These are phyloP conservation scores for Monilinia fructicola DNA, from an alignment of 2,329 filamentous ascomycete genomes.

Conservation along the genomic window DNA sequence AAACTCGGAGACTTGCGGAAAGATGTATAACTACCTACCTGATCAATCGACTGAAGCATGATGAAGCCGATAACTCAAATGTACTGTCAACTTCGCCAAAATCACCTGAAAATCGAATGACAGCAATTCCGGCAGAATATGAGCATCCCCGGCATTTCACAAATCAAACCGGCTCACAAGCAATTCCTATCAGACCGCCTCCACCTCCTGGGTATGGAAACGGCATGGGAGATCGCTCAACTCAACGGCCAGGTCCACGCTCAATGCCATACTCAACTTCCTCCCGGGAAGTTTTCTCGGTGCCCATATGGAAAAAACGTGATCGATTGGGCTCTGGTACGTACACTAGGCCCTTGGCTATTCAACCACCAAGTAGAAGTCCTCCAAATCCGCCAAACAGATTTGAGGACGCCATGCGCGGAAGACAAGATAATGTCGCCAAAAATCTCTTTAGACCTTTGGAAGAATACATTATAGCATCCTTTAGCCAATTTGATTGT, in stretches of 20 bases:
- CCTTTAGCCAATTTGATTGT: slow-evolving; percentile 67
- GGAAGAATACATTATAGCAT: slow-evolving; percentile 72
- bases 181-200: slow-evolving; percentile 17
- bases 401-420: slow-evolving; percentile 35
- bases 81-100: slow-evolving; percentile 1
- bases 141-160: slow-evolving; percentile 5
- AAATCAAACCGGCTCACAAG: slow-evolving; percentile 15
- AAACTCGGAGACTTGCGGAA: slow-evolving; percentile 58
- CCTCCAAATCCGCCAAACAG: slow-evolving; percentile 9
- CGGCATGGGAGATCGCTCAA: neutral
- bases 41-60: slow-evolving; percentile 44
- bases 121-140: slow-evolving; percentile 8
- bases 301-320: slow-evolving; percentile 23
- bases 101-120: slow-evolving; percentile 3
- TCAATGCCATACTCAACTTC: slow-evolving; percentile 34
- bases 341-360: neutral
- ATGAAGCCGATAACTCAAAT: slow-evolving; percentile 35
- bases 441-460: slow-evolving; percentile 70
- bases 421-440: slow-evolving; percentile 41
- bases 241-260: slow-evolving; percentile 10
- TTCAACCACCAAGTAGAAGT: slow-evolving; percentile 16
- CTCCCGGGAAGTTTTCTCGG: slow-evolving; percentile 33
- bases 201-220: slow-evolving; percentile 7
- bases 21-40: slow-evolving; percentile 52
- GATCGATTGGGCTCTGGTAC: slow-evolving; percentile 19